phyloP scores from a whole-genome alignment of 805 yeast genomes.

The Candida fluviatilis region DNA sequence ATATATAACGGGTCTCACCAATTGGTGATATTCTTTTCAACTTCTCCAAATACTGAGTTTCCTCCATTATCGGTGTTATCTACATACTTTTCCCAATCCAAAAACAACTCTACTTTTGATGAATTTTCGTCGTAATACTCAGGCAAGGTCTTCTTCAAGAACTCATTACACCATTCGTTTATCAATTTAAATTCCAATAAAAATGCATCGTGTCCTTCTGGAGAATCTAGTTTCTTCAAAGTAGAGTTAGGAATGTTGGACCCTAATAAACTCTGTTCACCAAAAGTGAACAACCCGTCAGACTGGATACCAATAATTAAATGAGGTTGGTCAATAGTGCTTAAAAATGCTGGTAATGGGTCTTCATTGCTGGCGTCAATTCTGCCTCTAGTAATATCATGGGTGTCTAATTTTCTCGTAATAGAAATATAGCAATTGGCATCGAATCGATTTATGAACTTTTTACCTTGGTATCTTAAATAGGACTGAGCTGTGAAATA shows the following conservation, averaged over 20 bases:
- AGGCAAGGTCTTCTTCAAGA: slow-evolving; percentile 54
- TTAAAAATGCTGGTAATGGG: slow-evolving; percentile 50
- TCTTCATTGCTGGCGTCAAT: slow-evolving; percentile 25
- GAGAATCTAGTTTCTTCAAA: slow-evolving; percentile 74
- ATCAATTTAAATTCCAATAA: slow-evolving; percentile 82
- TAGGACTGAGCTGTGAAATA: slow-evolving; percentile 95
- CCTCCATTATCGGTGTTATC: slow-evolving; percentile 41
- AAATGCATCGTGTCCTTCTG: slow-evolving; percentile 98
- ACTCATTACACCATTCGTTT: slow-evolving; percentile 64
- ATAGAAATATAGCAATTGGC: slow-evolving; percentile 96
- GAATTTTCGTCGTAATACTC: slow-evolving; percentile 47
- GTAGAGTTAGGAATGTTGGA: slow-evolving; percentile 64
- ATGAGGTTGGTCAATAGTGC: slow-evolving; percentile 65
- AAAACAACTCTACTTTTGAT: slow-evolving; percentile 40
- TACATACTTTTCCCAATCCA: slow-evolving; percentile 39
- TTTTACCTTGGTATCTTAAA: slow-evolving; percentile 88
- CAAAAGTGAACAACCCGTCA: slow-evolving; percentile 87
- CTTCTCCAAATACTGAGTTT: slow-evolving; percentile 84
- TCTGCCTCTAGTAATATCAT: slow-evolving; percentile 83
- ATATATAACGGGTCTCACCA: too few relatives aligned
- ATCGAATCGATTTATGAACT: slow-evolving; percentile 85
- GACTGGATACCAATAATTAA: slow-evolving; percentile 84
- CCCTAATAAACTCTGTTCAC: slow-evolving; percentile 86
- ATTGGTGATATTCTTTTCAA: slow-evolving; percentile 80
- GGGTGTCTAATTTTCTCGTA: slow-evolving; percentile 91